Base-by-base conservation (phyloP, 768 basidiomycete species). In the Leccinum obscurum region DNA sequence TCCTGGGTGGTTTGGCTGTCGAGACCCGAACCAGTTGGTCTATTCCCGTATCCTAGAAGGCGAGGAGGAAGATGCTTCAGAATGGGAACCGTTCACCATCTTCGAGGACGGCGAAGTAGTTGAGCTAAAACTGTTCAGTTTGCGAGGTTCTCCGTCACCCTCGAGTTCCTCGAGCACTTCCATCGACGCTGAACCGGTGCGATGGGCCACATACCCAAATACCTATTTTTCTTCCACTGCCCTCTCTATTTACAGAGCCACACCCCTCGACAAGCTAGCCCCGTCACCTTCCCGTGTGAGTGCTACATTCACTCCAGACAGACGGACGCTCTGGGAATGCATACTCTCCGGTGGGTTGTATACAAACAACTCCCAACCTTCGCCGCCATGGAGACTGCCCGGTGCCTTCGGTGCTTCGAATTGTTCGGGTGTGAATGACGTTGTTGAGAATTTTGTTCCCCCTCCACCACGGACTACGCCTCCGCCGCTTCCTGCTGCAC, bases 161-260 rank as follows among this genome's bases (percentile, higher is more conserved):
- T 65, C 44, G 17, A 52, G 60, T 41, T 58, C 13, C 72, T 65
- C 52, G n/a, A 52, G 57, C 49, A 13, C 30, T 17, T 54, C 59
- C 41, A 41, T 20, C 24, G 64, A 56, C 20, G 41, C 35, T 14
- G 56, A 59, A 39, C 46, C 30, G 17, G 54, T 52, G 32, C 79
- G 88, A 55, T 90, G 90, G 89, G 89, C 86, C 11, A 68, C 61
- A 37, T 91, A 87, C 65, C 85, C 88, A 4, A 70, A 77, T 39
- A 79, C 80, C 10, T 79, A 84, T 60, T 91, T 91, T 66, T 81
- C 82, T 4, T 85, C 70, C 78, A 37, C 72, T 77, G 44, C 77
- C 30, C 82, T 91, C 15, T 83, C 83, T 5, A 55, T 83, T 1
- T 88, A 85, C 67, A 77, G 70, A 10, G 80, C 81, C 39, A 58